phyloP scores from a whole-genome alignment of 2,329 filamentous ascomycete genomes.

The Trichophyton mentagrophytes region DNA sequence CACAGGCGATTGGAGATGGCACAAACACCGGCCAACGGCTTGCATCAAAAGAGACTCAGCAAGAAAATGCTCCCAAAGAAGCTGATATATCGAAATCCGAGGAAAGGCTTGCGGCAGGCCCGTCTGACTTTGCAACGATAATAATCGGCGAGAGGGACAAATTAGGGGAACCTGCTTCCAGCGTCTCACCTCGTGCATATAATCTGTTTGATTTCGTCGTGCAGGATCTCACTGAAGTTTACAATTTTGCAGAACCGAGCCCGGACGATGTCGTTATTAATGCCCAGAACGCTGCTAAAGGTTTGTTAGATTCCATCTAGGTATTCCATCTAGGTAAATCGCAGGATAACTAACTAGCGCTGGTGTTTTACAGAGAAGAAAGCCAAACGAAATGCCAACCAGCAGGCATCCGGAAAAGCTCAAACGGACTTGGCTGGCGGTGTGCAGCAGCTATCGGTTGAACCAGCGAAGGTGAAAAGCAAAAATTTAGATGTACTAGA shows the following conservation, averaged over 20 bases:
- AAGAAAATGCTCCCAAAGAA: neutral
- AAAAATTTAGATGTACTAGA: slow-evolving; percentile 77
- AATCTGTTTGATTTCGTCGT: slow-evolving; percentile 21
- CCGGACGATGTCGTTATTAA: slow-evolving; percentile 80
- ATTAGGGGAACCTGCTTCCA: neutral
- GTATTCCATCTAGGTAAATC: neutral
- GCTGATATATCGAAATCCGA: neutral
- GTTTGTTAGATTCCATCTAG: slow-evolving; percentile 43
- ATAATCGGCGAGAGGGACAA: slow-evolving; percentile 24
- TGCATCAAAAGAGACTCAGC: neutral
- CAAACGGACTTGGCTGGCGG: slow-evolving; percentile 36
- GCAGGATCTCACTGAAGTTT: slow-evolving; percentile 31
- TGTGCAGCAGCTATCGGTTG: slow-evolving; percentile 37
- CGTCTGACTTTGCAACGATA: slow-evolving; percentile 40
- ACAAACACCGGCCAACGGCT: too few species aligned
- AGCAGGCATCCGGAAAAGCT: slow-evolving; percentile 25
- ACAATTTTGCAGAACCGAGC: slow-evolving; percentile 68
- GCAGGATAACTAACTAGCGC: slow-evolving; percentile 22
- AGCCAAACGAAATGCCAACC: slow-evolving; percentile 29
- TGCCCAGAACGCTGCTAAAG: slow-evolving; percentile 65
- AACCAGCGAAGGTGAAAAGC: slow-evolving; percentile 45
- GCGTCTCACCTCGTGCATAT: neutral
- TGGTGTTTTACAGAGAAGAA: slow-evolving; percentile 31
- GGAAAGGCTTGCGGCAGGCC: slow-evolving; percentile 30
- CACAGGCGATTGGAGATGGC: neutral